phyloP scores from a whole-genome alignment of 2,329 filamentous ascomycete genomes.

The Fusarium virguliforme region DNA sequence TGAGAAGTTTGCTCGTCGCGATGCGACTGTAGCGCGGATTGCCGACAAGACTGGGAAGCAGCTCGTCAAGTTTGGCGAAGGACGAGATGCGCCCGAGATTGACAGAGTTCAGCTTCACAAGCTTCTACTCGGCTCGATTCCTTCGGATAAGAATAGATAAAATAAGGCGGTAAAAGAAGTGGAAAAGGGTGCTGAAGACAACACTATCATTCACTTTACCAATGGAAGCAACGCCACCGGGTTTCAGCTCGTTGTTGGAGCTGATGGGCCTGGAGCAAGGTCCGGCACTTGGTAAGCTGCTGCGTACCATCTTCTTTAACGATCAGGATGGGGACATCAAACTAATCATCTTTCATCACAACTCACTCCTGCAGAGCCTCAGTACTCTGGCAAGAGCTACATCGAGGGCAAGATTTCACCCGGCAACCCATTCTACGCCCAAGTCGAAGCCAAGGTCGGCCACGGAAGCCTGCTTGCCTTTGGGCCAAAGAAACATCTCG shows the following conservation, averaged over 20 bases:
- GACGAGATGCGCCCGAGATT: background rate
- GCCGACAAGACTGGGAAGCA: background rate
- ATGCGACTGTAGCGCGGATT: background rate
- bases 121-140: background rate
- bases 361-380: background rate
- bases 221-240: background rate
- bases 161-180: background rate
- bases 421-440: background rate
- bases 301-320: too few species aligned
- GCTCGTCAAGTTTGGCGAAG: background rate
- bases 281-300: background rate
- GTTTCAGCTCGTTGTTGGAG: background rate
- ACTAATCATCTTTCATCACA: background rate
- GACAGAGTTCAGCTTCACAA: background rate
- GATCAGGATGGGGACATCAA: too few species aligned
- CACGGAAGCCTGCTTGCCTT: background rate
- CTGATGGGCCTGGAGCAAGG: slow-evolving; percentile 9
- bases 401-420: slow-evolving; percentile 7
- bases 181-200: background rate
- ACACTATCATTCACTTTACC: background rate
- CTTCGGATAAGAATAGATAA: background rate
- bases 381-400: background rate
- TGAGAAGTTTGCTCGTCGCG: background rate
- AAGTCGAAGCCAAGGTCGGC: background rate
- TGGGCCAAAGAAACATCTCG: background rate